These are phyloP conservation scores for Blastobotrys aristatus DNA, from an alignment of 1,139 yeast genomes.

Conservation along the genomic window DNA sequence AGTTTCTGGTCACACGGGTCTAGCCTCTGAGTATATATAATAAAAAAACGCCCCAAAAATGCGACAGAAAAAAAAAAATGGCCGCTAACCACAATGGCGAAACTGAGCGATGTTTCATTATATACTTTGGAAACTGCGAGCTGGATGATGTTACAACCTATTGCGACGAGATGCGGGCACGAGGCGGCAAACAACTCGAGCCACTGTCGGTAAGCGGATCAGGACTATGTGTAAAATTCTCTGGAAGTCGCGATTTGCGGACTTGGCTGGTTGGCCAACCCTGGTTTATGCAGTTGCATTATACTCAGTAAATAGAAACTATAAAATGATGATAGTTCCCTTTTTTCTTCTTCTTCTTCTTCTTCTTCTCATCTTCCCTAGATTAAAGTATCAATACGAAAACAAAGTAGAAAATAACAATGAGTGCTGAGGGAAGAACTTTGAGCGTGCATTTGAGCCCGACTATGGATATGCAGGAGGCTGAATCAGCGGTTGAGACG, in stretches of 20 bases:
- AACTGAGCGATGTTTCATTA: not conserved
- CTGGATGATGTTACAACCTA: not conserved
- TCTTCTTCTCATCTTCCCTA: no score
- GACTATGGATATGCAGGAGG: no score
- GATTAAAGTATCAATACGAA: no score
- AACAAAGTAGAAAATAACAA: no score
- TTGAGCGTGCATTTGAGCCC: no score
- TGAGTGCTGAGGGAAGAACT: no score
- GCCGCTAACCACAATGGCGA: not conserved
- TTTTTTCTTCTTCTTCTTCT: no score
- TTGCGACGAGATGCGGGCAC: not conserved
- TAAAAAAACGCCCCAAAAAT: not conserved
- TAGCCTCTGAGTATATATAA: no score
- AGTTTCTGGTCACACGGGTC: no score
- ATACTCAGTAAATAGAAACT: no score
- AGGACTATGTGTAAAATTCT: not conserved
- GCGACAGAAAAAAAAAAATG: not conserved
- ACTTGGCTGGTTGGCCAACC: not conserved
- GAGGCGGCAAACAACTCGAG: not conserved
- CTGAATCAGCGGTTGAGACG: not conserved
- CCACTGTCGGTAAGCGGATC: not conserved
- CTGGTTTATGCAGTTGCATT: not conserved
- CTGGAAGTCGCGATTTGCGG: not conserved
- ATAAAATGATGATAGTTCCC: no score
- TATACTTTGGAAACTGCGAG: not conserved